Base-by-base conservation (phyloP, 2,329 filamentous ascomycete species). In the Penicillium sp. region DNA sequence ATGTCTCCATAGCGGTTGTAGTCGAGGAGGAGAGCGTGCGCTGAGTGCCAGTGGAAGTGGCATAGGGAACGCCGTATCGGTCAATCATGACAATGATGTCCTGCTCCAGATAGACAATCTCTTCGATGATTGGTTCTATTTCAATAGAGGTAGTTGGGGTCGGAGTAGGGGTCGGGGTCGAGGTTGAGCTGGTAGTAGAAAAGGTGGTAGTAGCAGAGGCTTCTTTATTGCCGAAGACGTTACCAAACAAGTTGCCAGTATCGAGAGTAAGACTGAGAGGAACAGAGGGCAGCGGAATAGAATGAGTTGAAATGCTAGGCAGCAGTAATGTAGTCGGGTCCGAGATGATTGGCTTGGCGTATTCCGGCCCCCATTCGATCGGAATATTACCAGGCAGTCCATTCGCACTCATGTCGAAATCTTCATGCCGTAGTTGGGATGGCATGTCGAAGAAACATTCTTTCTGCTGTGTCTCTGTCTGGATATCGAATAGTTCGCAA, bases 401-500 rank as follows among this genome's bases (percentile, higher is more conserved):
- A 10, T 75, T 66, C 46, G 81, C 69, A 6, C 80, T 74, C 8
- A 81, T 79, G 2, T 68, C 59, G 44, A 81, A 78, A 60, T 89
- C 72, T 53, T 95, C 89, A 7, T 74, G 55, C 1, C 67, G 63
- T 18, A 93, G 67, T 0, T 64, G 58, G 0, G 69, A 53, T 3
- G 87, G 86, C 1, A 84, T 53, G 0, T 80, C 65, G 64, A 92
- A 79, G 44, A 76, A 74, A 75, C 90, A 95, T 50, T 80, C 60
- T 1, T 66, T 60, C 62, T 80, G 77, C 9, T 78, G 74, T 0
- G 70, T 67, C 24, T 82, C 76, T 45, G 70, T 70, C 66, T 91
- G 83, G 47, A 95, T 75, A 45, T 78, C 74, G 72, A 96, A 95
- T 27, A 93, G 59, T 0, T 81, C 72, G 72, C 91, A 96, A 68